Evolutionary conservation across 2,329 filamentous ascomycete species (phyloP).

Genomic region (Hypoxylon sp.): DNA sequence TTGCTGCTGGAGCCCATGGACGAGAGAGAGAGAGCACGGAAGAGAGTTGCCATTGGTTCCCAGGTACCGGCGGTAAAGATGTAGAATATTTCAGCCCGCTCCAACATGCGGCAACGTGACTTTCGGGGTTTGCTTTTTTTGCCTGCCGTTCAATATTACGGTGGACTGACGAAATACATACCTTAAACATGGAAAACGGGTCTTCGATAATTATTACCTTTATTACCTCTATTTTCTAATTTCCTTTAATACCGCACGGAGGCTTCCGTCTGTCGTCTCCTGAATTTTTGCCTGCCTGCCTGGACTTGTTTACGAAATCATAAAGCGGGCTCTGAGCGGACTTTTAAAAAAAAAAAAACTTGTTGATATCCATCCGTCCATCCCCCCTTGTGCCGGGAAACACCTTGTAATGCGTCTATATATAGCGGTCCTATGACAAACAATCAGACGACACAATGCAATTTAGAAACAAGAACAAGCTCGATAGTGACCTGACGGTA

Average conservation of each 20-base stretch:
- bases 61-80: not conserved
- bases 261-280: not conserved
- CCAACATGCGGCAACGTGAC: constrained; percentile 38
- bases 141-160: not conserved
- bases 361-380: not conserved
- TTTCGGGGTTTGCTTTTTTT: constrained; percentile 11
- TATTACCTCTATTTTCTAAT: not conserved
- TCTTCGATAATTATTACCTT: not conserved
- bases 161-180: constrained; percentile 8
- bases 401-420: not conserved
- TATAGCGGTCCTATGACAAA: not conserved
- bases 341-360: not conserved
- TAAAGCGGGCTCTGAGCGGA: not conserved
- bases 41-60: constrained; percentile 22
- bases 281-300: not conserved
- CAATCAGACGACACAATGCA: not conserved
- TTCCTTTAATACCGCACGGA: not conserved
- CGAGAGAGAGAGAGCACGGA: not conserved
- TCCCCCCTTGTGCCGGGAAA: not conserved
- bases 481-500: constrained; percentile 3
- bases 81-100: constrained; percentile 24
- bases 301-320: too few species aligned
- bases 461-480: not conserved
- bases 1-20: not conserved
- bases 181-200: not conserved